These are phyloP conservation scores for Kluyveromyces aestuarii DNA, from an alignment of 805 yeast genomes.

Conservation along the genomic window DNA sequence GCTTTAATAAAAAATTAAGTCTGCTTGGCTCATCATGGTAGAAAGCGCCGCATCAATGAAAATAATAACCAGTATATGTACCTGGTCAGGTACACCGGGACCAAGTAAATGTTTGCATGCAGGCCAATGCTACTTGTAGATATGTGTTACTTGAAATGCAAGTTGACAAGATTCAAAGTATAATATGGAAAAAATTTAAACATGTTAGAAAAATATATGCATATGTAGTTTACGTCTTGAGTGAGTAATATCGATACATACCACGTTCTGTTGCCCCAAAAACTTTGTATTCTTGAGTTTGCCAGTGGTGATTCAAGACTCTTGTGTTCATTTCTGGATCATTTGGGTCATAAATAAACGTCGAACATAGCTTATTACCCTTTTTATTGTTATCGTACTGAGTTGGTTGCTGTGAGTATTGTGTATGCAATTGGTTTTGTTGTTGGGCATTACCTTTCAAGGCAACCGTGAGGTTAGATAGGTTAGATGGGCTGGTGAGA, in stretches of 20 bases:
- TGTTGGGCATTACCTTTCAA: neutral
- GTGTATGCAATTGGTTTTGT: neutral
- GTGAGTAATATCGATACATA: constrained; percentile 35
- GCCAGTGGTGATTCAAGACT: constrained; percentile 21
- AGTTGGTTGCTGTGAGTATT: neutral
- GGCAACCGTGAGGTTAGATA: constrained; percentile 1
- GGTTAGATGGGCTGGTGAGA: neutral
- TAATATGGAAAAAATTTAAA: neutral
- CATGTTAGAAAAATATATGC: neutral
- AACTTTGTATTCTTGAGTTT: constrained; percentile 30
- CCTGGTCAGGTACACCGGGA: no score
- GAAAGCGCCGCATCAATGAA: no score
- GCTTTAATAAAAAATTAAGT: neutral
- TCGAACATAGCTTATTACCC: constrained; percentile 1
- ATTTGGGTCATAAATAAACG: constrained; percentile 19
- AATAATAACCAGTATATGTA: no score
- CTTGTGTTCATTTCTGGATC: constrained; percentile 19
- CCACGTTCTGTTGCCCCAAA: constrained; percentile 38
- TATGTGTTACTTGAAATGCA: neutral
- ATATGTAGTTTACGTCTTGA: constrained; percentile 24
- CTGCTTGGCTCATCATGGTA: neutral
- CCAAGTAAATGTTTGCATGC: neutral
- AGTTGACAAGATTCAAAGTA: neutral
- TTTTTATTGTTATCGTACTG: neutral
- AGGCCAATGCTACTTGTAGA: no score